Percentiles rank a stretch among this genome's conserved stretches.
These are phyloP conservation scores for Paecilomyces sp. DNA, from an alignment of 2,329 filamentous ascomycete species.

Conservation along the genomic window DNA sequence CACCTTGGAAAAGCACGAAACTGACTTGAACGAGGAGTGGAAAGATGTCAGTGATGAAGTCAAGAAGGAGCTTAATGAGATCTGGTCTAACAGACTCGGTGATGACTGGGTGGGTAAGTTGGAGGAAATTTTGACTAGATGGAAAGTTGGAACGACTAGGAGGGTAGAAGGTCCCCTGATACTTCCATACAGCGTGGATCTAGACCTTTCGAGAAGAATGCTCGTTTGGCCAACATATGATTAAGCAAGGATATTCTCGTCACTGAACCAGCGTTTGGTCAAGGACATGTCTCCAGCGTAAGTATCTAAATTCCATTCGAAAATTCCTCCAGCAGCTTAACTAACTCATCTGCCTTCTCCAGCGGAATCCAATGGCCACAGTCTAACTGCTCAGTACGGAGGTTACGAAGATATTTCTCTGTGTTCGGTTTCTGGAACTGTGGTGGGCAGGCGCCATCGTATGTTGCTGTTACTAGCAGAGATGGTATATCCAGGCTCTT, in stretches of 20 bases:
- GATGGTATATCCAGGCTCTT: slow-evolving; percentile 1
- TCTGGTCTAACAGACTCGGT: slow-evolving; percentile 3
- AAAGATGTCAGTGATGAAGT: slow-evolving; percentile 21
- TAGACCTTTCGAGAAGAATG: too few species aligned
- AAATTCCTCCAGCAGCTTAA: background rate
- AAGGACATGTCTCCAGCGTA: background rate
- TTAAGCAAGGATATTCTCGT: too few species aligned
- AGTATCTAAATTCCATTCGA: background rate
- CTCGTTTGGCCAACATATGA: too few species aligned
- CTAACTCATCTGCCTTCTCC: slow-evolving; percentile 1
- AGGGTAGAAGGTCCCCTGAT: background rate
- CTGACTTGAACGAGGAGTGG: slow-evolving; percentile 10
- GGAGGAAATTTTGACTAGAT: background rate
- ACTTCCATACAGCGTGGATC: too few species aligned
- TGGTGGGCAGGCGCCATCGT: slow-evolving; percentile 1
- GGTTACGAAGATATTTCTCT: background rate
- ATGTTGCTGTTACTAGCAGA: background rate
- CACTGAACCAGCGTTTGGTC: too few species aligned
- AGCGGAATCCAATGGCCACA: slow-evolving; percentile 5
- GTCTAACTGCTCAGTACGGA: background rate
- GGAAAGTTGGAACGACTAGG: background rate
- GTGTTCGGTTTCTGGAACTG: slow-evolving; percentile 2
- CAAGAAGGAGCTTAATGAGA: slow-evolving; percentile 13
- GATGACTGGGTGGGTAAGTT: background rate
- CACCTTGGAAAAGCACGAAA: slow-evolving; percentile 10